A percentile compares a stretch with the other conserved stretches of the same genome.
Conservation (phyloP, 1,139 yeast species). For the Candida albicans region DNA sequence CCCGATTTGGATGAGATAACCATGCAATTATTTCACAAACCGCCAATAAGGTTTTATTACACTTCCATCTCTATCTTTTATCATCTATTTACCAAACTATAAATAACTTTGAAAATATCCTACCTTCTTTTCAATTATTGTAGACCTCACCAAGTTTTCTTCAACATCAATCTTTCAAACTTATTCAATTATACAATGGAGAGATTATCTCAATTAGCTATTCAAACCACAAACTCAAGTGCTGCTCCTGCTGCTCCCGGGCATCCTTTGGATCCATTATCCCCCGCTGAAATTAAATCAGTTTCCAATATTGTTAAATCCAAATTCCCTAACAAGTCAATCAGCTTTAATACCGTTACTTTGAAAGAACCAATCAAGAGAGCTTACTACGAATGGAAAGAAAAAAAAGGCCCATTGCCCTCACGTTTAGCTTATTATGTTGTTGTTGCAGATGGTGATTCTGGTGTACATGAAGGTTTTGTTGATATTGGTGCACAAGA, state of each 20-base stretch:
- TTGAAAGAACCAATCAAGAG: slow-evolving; percentile 69
- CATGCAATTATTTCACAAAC: background rate
- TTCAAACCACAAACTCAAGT: slow-evolving; percentile 59
- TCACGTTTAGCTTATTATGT: slow-evolving; percentile 70
- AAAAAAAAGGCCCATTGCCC: slow-evolving; percentile 57
- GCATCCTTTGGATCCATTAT: slow-evolving; percentile 75
- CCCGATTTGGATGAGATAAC: slow-evolving; percentile 11
- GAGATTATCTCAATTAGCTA: slow-evolving; percentile 64
- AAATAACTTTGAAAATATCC: background rate
- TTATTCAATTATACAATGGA: slow-evolving; percentile 43
- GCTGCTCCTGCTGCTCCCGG: slow-evolving; percentile 54
- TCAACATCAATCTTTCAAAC: background rate
- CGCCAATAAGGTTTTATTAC: background rate
- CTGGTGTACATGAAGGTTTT: slow-evolving; percentile 69
- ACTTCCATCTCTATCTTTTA: no score
- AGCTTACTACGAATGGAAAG: slow-evolving; percentile 66
- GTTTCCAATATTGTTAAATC: slow-evolving; percentile 32
- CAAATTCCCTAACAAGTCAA: slow-evolving; percentile 42
- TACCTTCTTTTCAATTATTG: background rate
- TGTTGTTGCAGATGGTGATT: slow-evolving; percentile 55
- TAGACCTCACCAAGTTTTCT: no score
- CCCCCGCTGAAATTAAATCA: slow-evolving; percentile 53
- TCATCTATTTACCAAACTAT: no score
- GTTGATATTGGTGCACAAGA: slow-evolving; percentile 54
- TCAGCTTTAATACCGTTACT: slow-evolving; percentile 67